Base-by-base conservation (phyloP, 2,329 filamentous ascomycete species). In the Aspergillus quadrilineatus region DNA sequence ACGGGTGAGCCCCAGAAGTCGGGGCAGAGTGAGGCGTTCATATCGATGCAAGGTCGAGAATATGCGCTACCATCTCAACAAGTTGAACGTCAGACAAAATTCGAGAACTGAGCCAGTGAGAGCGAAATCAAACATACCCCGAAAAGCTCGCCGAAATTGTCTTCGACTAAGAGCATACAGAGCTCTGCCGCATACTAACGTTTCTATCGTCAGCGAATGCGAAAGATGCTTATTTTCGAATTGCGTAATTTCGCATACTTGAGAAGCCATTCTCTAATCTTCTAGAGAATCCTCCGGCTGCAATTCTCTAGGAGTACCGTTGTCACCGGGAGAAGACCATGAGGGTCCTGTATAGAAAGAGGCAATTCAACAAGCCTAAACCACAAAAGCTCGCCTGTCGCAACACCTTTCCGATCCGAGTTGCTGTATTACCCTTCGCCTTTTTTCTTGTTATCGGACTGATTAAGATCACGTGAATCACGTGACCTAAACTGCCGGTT, bases 71-170 rank as follows among this genome's bases (percentile, higher is more conserved):
- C 14, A 17, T 49, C 46, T 12, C 17, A 9, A 47, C 9, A 32
- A 12, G 29, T 22, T 4, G n/a, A 49, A 36, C 29, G 44, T 39
- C 32, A 48, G 58, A 22, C 28, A 28, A 46, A 9, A 29, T 34
- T 37, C 39, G 30, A 56, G 4, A 12, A 8, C 14, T 15, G 36
- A 43, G n/a, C 42, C 52, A 42, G 9, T 32, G 17, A 37, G 8
- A 15, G 32, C 50, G 15, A 29, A 28, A 29, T n/a, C 28, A 58
- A 45, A 79, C 88, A 69, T 89, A 97, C 93, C 72, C 91, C 90
- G 60, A 92, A 91, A 57, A 97, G 85, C 77, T 96, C 90, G 70
- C 94, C 94, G 74, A 94, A 93, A 58, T 90, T 82, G 72, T 97
- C 92, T 71, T 92, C 87, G 62, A 97, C 88, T 61, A 97, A 83